A percentile compares a stretch with the other conserved stretches of the same genome.
Evolutionary conservation across 495 filamentous ascomycete genomes (phyloP).

Genomic region (Penicillium chermesinum): DNA sequence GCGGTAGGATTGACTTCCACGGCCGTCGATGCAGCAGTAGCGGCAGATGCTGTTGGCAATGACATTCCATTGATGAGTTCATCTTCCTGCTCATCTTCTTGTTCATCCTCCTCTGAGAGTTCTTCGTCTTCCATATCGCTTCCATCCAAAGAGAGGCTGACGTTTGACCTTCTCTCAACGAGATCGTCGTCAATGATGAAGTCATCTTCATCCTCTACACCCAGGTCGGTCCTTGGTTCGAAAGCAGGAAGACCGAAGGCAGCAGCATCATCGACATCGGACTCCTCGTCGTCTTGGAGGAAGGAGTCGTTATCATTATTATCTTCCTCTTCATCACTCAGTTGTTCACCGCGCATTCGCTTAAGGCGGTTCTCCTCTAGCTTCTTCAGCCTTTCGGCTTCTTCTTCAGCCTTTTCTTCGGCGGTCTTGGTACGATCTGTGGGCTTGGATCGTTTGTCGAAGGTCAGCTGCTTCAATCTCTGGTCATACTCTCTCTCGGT

Average conservation of each 20-base stretch:
- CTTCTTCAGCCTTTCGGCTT: slow-evolving; percentile 65
- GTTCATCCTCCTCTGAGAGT: slow-evolving; percentile 44
- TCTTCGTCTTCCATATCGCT: slow-evolving; percentile 51
- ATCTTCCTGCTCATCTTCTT: slow-evolving; percentile 45
- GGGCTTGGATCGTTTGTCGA: slow-evolving; percentile 76
- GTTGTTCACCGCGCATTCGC: slow-evolving; percentile 42
- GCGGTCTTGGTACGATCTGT: slow-evolving; percentile 85
- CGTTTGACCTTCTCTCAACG: slow-evolving; percentile 53
- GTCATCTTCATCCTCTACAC: slow-evolving; percentile 85
- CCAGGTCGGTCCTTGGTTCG: slow-evolving; percentile 35
- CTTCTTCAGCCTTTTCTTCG: slow-evolving; percentile 75
- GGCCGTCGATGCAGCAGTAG: slow-evolving; percentile 19
- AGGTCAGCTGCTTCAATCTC: slow-evolving; percentile 70
- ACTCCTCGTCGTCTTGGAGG: slow-evolving; percentile 38
- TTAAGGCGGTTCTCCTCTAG: slow-evolving; percentile 68
- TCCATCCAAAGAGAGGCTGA: slow-evolving; percentile 46
- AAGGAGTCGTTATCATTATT: slow-evolving; percentile 44
- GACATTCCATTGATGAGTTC: slow-evolving; percentile 41
- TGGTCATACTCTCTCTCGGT: slow-evolving; percentile 82
- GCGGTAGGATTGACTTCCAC: slow-evolving; percentile 31
- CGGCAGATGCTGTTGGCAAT: slow-evolving; percentile 20
- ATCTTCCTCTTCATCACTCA: slow-evolving; percentile 41
- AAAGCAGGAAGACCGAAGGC: slow-evolving; percentile 49
- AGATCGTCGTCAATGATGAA: slow-evolving; percentile 86
- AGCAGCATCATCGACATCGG: slow-evolving; percentile 47